A percentile compares a stretch with the other conserved stretches of the same genome.
These are phyloP conservation scores for Solanum hybrid DNA, from an alignment of 305 asterid species.

Conservation along the genomic window DNA sequence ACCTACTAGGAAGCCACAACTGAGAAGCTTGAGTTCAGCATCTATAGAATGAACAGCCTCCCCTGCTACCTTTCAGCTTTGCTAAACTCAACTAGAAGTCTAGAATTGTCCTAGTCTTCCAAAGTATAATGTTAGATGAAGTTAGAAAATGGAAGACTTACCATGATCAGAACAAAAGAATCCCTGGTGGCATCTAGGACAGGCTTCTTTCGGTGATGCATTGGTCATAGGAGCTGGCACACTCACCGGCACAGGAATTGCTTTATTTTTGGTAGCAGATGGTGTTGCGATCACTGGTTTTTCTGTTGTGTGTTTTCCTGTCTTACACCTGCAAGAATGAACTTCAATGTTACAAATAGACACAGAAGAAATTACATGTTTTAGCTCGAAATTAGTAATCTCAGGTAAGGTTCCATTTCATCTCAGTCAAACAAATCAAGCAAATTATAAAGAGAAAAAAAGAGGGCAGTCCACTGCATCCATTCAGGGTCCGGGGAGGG, in stretches of 20 bases:
- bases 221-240: slow-evolving; percentile 23
- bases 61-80: background rate
- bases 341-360: slow-evolving; percentile 8
- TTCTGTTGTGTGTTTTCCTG: slow-evolving; percentile 81
- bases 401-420: background rate
- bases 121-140: background rate
- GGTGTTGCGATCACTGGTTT: slow-evolving; percentile 30
- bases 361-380: background rate
- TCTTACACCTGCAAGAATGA: slow-evolving; percentile 62
- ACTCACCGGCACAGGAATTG: slow-evolving; percentile 17
- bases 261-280: slow-evolving; percentile 19
- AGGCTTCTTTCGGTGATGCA: slow-evolving; percentile 38
- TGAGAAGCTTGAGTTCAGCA: background rate
- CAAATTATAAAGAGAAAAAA: background rate
- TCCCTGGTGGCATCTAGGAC: slow-evolving; percentile 89
- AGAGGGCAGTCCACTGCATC: background rate
- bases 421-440: background rate
- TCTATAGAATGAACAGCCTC: background rate
- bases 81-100: background rate
- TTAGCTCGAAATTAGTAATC: background rate
- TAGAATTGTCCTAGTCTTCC: background rate
- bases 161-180: slow-evolving; percentile 97
- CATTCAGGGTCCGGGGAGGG: background rate
- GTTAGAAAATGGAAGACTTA: slow-evolving; percentile 14
- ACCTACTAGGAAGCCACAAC: background rate